Percentiles rank a stretch among this genome's conserved stretches.
Evolutionary conservation across 2,329 filamentous ascomycete species (phyloP).

Genomic region (Pseudogymnoascus sp.): DNA sequence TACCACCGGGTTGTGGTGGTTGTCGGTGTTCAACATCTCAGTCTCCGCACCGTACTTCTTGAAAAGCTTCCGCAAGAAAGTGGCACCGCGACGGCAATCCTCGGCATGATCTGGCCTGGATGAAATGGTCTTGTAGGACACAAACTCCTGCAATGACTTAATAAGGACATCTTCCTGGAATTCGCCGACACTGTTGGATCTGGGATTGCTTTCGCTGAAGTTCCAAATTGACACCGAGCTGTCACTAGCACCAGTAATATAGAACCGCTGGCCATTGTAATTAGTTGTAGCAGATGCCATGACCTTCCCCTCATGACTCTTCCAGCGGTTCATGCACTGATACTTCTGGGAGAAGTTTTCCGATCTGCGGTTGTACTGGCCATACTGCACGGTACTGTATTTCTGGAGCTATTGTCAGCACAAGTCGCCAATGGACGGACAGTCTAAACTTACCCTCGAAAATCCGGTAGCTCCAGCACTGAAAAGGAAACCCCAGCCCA

Average conservation of each 20-base stretch:
- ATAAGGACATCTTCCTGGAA: constrained; percentile 49
- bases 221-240: constrained; percentile 85
- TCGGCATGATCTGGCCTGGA: constrained; percentile 78
- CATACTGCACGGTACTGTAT: constrained; percentile 59
- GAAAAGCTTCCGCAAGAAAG: constrained; percentile 82
- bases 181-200: constrained; percentile 17
- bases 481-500: constrained; percentile 79
- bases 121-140: constrained; percentile 87
- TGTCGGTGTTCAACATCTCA: constrained; percentile 77
- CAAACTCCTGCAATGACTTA: constrained; percentile 72
- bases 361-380: constrained; percentile 41
- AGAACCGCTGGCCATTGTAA: constrained; percentile 67
- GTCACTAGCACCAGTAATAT: constrained; percentile 91
- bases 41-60: constrained; percentile 85
- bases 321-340: constrained; percentile 68
- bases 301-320: constrained; percentile 79
- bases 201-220: constrained; percentile 39
- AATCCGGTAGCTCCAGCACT: constrained; percentile 85
- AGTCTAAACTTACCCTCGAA: constrained; percentile 57
- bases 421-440: constrained; percentile 9
- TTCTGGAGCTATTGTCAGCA: constrained; percentile 37
- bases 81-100: constrained; percentile 87
- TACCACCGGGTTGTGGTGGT: constrained; percentile 80
- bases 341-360: constrained; percentile 68
- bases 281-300: constrained; percentile 72